Evolutionary conservation across 345 rosid species (phyloP), one percentile per base, ranked within the genome.

Genomic region (Moricandia arvensis): DNA sequence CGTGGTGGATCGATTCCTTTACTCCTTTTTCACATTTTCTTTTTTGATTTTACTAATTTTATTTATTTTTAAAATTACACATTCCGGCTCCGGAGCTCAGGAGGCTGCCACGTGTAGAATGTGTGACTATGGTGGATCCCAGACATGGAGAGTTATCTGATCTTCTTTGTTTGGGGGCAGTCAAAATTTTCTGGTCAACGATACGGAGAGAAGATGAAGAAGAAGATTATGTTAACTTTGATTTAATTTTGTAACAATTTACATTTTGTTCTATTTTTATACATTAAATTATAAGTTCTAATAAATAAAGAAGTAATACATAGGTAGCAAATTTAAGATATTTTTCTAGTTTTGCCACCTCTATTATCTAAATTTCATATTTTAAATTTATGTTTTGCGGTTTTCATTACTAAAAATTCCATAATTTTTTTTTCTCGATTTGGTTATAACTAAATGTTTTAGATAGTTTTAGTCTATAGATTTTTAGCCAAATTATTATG

Each of bases 1-100:
- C 62, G 61, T 64, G 24, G 66, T 62, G 73, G 77, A 72, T 72
- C 81, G 71, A 70, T 69, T 70, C 72, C 72, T 66, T 78, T 66
- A 64, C 72, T 76, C 30, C 1, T 15, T 26, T 57, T 62, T 51
- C 30, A 55, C 59, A 31, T 71, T 64, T 72, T 49, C 54, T 15
- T 41, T 41, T 13, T 59, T 21, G 24, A 57, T 78, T 67, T 78
- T 51, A 26, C 49, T 29, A 4, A 27, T 54, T 35, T 77, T 15
- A 29, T 55, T 63, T 11, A 21, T 55, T 55, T 18, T 58, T 37
- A 15, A 8, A 68, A 33, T 45, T 71, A 57, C 7, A 43, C 72
- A 64, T 70, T 70, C 41, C 57, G 37, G 47, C 54, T 77, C 68
- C 3, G 15, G 1, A 58, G 63, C 73, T 59, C 69, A 35, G 49